Base-by-base conservation (phyloP, 1,284 basidiomycete genomes). In the Puccinia coronata region DNA sequence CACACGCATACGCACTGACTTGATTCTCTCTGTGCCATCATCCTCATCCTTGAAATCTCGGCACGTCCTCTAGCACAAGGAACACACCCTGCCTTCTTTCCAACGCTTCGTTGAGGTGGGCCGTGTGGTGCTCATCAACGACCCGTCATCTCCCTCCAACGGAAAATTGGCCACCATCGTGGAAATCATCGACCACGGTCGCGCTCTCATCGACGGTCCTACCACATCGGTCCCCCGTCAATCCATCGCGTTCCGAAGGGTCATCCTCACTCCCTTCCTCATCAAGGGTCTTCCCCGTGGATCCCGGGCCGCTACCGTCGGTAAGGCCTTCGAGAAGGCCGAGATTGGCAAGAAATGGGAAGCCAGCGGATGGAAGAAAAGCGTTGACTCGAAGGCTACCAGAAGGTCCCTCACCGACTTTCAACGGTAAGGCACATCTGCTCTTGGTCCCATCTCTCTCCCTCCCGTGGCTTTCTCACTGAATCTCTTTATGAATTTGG, bases 111-210 rank as follows among this genome's bases (percentile, higher is more conserved):
- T 98, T 87, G 93, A 98, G 91, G 94, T 98, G 87, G 96, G 96
- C 87, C 94, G 96, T 86, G 96, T 98, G 84, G 94, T 98, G 87
- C 94, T 98, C 89, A 90, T 98, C 89, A 94, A 93, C 88, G 88
- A 92, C 83, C 96, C 96, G 83, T 93, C 93, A 83, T 90, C 89
- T 82, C 53, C 63, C 20, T 89, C 91, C 82, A 78, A 78, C 63
- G 95, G 95, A 85, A 93, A 92, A 88, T 93, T 98, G 86, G 97
- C 97, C 83, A 93, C 95, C 84, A 96, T 99, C 86, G 91, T 91
- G 82, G 96, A 98, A 88, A 95, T 99, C 88, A 95, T 99, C 84
- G 97, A 99, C 91, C 96, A 98, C 91, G 97, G 96, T 90, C 91
- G 95, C 87, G 96, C 96, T 72, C 91, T 99, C 87, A 92, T 98